A percentile compares a stretch with the other conserved stretches of the same genome.
These are phyloP conservation scores for Kokia cookei DNA, from an alignment of 441 rosid species.

Conservation along the genomic window DNA sequence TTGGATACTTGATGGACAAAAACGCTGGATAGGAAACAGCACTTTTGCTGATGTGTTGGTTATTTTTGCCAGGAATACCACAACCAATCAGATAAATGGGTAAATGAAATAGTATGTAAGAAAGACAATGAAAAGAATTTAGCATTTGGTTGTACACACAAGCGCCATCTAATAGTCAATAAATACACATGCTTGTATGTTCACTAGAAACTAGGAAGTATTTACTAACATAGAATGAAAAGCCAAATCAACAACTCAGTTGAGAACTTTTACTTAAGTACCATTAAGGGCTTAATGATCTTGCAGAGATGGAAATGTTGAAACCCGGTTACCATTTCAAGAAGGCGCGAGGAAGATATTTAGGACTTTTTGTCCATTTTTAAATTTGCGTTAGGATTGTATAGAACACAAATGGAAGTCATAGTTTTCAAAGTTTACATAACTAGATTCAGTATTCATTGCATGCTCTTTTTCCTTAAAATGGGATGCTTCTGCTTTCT, in stretches of 20 bases:
- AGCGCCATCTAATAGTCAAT: neutral
- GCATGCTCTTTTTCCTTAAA: slow-evolving; percentile 2
- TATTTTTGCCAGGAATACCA: slow-evolving; percentile 69
- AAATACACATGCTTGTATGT: neutral
- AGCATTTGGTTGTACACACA: neutral
- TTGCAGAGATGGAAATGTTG: neutral
- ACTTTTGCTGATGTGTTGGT: slow-evolving; percentile 84
- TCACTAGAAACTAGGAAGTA: neutral
- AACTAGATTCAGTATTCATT: neutral
- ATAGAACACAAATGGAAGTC: neutral
- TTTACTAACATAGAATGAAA: neutral
- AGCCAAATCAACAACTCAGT: neutral
- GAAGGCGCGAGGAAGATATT: neutral
- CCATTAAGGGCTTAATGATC: neutral
- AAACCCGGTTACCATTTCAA: neutral
- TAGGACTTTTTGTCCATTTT: neutral
- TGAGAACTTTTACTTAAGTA: neutral
- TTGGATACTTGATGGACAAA: slow-evolving; percentile 86
- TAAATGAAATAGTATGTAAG: slow-evolving; percentile 19
- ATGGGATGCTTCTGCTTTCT: neutral
- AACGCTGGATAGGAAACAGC: slow-evolving; percentile 98
- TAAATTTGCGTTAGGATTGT: neutral
- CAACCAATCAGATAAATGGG: slow-evolving; percentile 91
- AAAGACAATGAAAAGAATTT: neutral
- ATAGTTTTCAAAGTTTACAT: neutral